phyloP scores from a whole-genome alignment of 257 asterid genomes.

The Solanum raphanifolium region DNA sequence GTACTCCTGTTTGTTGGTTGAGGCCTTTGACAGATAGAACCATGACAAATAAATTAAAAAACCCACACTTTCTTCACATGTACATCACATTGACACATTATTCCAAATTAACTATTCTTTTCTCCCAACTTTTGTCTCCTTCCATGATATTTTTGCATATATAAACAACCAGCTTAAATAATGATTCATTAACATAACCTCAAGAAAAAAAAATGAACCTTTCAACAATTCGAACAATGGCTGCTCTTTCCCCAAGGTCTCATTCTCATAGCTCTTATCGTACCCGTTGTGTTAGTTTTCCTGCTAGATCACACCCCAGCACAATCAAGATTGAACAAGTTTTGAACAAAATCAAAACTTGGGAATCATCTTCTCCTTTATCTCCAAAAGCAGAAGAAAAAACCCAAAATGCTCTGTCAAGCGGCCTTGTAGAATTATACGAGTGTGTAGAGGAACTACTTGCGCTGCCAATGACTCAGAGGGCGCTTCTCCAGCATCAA shows the following conservation, averaged over 20 bases:
- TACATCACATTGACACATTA: not conserved
- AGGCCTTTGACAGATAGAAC: constrained; percentile 6
- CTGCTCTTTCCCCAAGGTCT: constrained; percentile 10
- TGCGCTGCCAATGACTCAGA: constrained; percentile 11
- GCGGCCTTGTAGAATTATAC: constrained; percentile 17
- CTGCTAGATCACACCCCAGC: constrained; percentile 27
- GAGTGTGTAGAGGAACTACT: constrained; percentile 21
- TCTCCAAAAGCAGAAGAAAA: constrained; percentile 1
- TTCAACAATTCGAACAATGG: constrained; percentile 2
- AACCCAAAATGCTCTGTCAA: constrained; percentile 3
- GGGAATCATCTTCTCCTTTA: constrained; percentile 1
- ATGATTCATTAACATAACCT: not conserved
- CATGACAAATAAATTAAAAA: not conserved
- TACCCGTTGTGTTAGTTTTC: constrained; percentile 23
- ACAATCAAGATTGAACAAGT: constrained; percentile 18
- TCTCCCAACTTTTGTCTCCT: not conserved
- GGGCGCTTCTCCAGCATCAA: constrained; percentile 10
- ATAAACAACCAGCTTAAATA: not conserved
- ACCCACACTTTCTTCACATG: constrained; percentile 2
- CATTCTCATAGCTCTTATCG: constrained; percentile 5
- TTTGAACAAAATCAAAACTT: constrained; percentile 19
- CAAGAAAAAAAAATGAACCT: not conserved
- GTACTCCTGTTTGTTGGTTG: constrained; percentile 19
- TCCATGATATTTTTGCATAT: not conserved
- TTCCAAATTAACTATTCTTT: not conserved